Evolutionary conservation across 2,329 filamentous ascomycete species (phyloP).

Genomic region (Helminthosporium solani): DNA sequence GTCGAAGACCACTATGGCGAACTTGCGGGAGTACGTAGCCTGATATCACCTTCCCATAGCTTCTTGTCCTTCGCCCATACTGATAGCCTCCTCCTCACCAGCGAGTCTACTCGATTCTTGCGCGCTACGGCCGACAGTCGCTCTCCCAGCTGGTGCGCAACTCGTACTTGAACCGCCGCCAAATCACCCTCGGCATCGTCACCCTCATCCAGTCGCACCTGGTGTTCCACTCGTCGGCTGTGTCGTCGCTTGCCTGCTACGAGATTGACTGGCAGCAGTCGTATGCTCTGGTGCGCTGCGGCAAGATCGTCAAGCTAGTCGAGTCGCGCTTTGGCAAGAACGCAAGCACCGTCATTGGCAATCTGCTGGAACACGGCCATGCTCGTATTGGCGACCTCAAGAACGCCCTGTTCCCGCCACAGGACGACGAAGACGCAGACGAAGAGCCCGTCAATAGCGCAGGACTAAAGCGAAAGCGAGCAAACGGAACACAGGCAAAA

Average conservation of each 20-base stretch:
- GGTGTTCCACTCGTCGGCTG: slow-evolving; percentile 69
- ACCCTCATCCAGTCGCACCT: slow-evolving; percentile 89
- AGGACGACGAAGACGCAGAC: slow-evolving; percentile 37
- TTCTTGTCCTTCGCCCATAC: too few relatives aligned
- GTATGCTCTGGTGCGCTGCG: slow-evolving; percentile 78
- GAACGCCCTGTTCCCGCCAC: slow-evolving; percentile 58
- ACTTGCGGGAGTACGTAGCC: slow-evolving; percentile 72
- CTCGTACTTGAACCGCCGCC: slow-evolving; percentile 70
- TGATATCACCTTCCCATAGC: neutral
- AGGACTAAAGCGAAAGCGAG: slow-evolving; percentile 24
- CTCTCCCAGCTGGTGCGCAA: slow-evolving; percentile 68
- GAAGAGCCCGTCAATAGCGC: slow-evolving; percentile 26
- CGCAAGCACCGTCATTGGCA: slow-evolving; percentile 72
- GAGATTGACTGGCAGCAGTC: slow-evolving; percentile 78
- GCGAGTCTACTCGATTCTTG: slow-evolving; percentile 81
- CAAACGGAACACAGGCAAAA: slow-evolving; percentile 24
- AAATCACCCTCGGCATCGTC: slow-evolving; percentile 77
- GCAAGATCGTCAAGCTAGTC: slow-evolving; percentile 76
- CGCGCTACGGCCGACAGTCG: slow-evolving; percentile 75
- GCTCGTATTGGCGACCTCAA: slow-evolving; percentile 69
- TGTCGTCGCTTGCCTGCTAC: slow-evolving; percentile 69
- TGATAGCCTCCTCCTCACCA: slow-evolving; percentile 49
- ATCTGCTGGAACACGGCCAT: slow-evolving; percentile 75
- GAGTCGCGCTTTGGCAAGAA: slow-evolving; percentile 72
- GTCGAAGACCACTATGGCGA: slow-evolving; percentile 89